phyloP scores from a whole-genome alignment of 495 filamentous ascomycete species.

The Penicillium flavigenum region DNA sequence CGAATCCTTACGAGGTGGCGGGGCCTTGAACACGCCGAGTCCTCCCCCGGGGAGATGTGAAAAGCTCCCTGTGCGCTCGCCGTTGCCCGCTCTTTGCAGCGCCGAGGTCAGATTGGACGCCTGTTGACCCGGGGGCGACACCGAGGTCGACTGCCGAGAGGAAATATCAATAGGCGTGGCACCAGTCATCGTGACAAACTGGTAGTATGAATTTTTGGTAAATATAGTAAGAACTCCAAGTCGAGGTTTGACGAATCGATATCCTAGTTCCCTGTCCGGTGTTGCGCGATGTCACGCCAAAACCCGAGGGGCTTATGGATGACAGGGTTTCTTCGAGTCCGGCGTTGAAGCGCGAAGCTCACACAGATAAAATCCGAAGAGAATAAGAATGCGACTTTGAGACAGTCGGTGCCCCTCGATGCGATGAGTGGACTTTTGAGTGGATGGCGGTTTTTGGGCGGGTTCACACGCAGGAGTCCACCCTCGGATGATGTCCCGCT shows the following conservation, averaged over 20 bases:
- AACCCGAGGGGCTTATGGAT: slow-evolving; percentile 42
- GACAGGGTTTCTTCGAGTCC: slow-evolving; percentile 37
- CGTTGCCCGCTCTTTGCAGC: slow-evolving; percentile 48
- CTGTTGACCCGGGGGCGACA: slow-evolving; percentile 60
- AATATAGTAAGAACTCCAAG: slow-evolving; percentile 5
- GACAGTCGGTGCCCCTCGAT: slow-evolving; percentile 48
- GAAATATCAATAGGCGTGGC: slow-evolving; percentile 66
- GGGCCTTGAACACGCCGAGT: slow-evolving; percentile 60
- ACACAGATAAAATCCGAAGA: slow-evolving; percentile 41
- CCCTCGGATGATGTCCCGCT: slow-evolving; percentile 50
- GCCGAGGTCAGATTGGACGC: slow-evolving; percentile 63
- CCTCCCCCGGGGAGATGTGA: slow-evolving; percentile 44
- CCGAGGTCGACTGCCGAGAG: slow-evolving; percentile 57
- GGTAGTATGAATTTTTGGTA: slow-evolving; percentile 3
- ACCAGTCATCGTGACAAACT: slow-evolving; percentile 48
- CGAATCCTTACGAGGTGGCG: slow-evolving; percentile 65
- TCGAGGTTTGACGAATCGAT: slow-evolving; percentile 11
- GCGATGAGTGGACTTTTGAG: slow-evolving; percentile 42
- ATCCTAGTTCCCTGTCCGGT: slow-evolving; percentile 40
- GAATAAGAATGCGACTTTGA: slow-evolving; percentile 36
- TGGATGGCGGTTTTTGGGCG: slow-evolving; percentile 39
- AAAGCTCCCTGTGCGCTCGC: slow-evolving; percentile 43
- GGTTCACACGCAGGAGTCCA: slow-evolving; percentile 34
- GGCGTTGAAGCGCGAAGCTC: slow-evolving; percentile 42
- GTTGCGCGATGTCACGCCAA: slow-evolving; percentile 43